Evolutionary conservation across 2,329 filamentous ascomycete species (phyloP), one percentile per base, ranked within the genome.

Genomic region (Truncatella angustata): DNA sequence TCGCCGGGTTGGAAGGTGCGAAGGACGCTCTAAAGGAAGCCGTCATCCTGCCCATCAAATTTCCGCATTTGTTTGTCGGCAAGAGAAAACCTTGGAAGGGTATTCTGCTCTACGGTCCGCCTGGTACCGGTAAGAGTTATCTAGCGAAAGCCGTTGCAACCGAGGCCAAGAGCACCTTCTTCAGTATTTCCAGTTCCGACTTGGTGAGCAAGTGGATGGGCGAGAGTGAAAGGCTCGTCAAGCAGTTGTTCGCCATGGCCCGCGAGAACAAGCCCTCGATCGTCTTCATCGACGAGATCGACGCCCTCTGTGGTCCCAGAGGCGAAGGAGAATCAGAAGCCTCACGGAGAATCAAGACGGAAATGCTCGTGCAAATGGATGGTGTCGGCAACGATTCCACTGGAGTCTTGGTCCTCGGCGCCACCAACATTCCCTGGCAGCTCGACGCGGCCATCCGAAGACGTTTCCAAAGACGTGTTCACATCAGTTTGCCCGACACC

Each of bases 201-300:
- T 72, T 99, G 71, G 94, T 99, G 55, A 96, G 91, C 70, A 99
- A 99, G 70, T 99, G 94, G 94, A 99, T 99, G 94, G 94, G 94
- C 76, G 94, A 99, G 73, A 95, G 90, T 78, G 94, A 99, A 84
- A 85, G 91, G 90, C 81, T 99, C 61, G 94, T 99, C 52, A 97
- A 97, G 68, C 89, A 96, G 58, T 82, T 99, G 10, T 99, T 99
- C 75, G 91, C 88, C 62, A 97, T 99, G 90, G 94, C 94, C 1
- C 87, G 95, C 70, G 94, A 99, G 70, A 97, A 97, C 72, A 96
- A 94, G 64, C 94, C 94, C 1, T 94, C 92, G 1, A 97, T 99
- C 67, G 97, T 97, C 71, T 97, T 97, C 74, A 97, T 97, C 66
- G 93, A 97, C 70, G 93, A 97, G 72, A 91, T 97, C 57, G 94